These are phyloP conservation scores for Hyaloraphidium curvatum DNA, from an alignment of 192 early-diverging fungal genomes.

Conservation along the genomic window DNA sequence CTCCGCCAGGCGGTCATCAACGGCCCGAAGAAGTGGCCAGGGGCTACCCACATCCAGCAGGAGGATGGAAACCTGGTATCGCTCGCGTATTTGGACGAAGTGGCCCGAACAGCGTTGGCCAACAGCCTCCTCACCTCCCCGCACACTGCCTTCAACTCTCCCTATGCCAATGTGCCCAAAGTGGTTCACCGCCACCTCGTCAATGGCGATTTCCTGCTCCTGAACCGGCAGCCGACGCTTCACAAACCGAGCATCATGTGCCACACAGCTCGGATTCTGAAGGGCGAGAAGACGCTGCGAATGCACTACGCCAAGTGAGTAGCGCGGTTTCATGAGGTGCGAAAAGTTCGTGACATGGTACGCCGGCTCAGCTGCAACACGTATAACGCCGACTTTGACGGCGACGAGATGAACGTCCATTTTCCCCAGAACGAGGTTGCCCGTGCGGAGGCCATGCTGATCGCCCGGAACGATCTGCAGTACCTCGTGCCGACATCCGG, in stretches of 20 bases:
- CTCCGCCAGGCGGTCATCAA: constrained; percentile 83
- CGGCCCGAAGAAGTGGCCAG: constrained; percentile 89
- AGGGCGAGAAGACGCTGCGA: constrained; percentile 93
- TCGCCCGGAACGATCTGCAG: constrained; percentile 85
- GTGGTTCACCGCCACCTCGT: constrained; percentile 91
- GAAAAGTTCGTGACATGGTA: constrained; percentile 10
- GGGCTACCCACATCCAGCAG: constrained; percentile 81
- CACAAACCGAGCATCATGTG: constrained; percentile 99
- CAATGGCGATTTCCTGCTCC: constrained; percentile 89
- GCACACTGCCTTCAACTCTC: background rate
- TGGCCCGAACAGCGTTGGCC: constrained; percentile 84
- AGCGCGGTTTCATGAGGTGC: constrained; percentile 7
- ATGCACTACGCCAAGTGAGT: constrained; percentile 91
- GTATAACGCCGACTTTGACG: constrained; percentile 98
- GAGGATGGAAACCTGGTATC: constrained; percentile 82
- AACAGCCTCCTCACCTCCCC: constrained; percentile 17
- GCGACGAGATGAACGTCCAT: constrained; percentile 99
- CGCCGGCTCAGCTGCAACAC: constrained; percentile 45
- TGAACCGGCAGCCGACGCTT: constrained; percentile 98
- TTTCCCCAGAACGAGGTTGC: constrained; percentile 97
- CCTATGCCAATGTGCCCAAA: constrained; percentile 26
- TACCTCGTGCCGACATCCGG: constrained; percentile 95
- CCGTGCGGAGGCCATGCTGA: constrained; percentile 84
- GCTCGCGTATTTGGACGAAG: constrained; percentile 56
- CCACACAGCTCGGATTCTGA: constrained; percentile 83